Base-by-base conservation (phyloP, 2,329 filamentous ascomycete species). In the Aschersonia sp. region DNA sequence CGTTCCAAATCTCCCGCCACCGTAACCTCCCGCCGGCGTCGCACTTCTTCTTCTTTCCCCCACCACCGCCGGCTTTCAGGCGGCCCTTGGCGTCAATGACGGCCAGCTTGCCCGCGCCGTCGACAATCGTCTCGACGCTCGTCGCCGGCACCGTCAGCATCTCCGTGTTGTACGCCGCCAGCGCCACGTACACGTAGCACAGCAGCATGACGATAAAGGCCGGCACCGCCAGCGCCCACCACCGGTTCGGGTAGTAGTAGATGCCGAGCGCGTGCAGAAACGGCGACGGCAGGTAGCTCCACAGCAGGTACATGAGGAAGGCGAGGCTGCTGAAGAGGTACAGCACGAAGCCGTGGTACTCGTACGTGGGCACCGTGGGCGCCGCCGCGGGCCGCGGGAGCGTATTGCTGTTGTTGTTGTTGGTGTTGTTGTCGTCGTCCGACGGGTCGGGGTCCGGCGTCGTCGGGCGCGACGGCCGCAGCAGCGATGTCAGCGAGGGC, bases 291-390 rank as follows among this genome's bases (percentile, higher is more conserved):
- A 97, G 79, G 66, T 92, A 97, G 11, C 84, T 84, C 92, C 89
- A 95, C 9, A 82, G 69, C 11, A 82, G 68, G 62, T 79, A 84
- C 59, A 77, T 73, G 60, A 84, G 70, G 62, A 97, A 97, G 2
- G 80, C 80, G 46, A 92, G 71, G 29, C 83, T 87, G 52, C 84
- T 89, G 60, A 90, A 87, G 40, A 98, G 76, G 68, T 98, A 97
- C 45, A 98, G 77, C 47, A 94, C 90, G 67, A 98, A 98, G 62
- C 92, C 92, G 63, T 97, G 97, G 76, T 97, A 98, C 63, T 98
- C 92, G 69, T 98, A 97, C 0, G 92, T 98, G n/a, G 92, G 92
- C 2, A 98, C 89, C 61, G 92, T 88, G 2, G 92, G 92, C 47
- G 83, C 83, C 2, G 88, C 89, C 48, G 87, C 83, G 5, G 89